These are phyloP conservation scores for Bruguiera hainesii DNA, from an alignment of 441 rosid species.

Conservation along the genomic window DNA sequence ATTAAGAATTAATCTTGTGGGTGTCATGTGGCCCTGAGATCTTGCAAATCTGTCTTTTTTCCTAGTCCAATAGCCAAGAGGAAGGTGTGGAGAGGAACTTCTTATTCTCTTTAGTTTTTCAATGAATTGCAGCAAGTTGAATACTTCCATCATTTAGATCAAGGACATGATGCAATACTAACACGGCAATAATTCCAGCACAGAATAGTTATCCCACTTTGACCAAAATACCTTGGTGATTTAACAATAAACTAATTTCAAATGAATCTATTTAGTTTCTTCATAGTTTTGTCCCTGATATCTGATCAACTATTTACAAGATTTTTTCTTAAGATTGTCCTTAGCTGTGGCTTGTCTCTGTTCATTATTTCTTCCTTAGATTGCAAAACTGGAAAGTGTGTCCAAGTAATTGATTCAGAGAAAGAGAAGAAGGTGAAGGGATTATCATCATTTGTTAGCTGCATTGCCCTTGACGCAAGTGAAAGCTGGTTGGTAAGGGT, in stretches of 20 bases:
- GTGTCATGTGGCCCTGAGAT: neutral
- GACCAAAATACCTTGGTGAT: neutral
- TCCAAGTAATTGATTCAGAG: conserved; percentile 53
- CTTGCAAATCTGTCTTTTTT: neutral
- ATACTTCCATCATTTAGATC: neutral
- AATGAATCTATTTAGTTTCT: neutral
- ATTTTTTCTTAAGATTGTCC: conserved; percentile 23
- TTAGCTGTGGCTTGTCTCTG: conserved; percentile 18
- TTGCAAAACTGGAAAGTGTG: conserved; percentile 86
- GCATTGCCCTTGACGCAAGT: conserved; percentile 87
- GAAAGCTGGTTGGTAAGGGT: conserved; percentile 98
- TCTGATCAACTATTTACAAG: conserved; percentile 1
- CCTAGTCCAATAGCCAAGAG: neutral
- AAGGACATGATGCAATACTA: neutral
- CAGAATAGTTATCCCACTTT: neutral
- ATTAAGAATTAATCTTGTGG: neutral
- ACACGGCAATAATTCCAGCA: neutral
- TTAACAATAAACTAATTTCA: neutral
- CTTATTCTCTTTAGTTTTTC: neutral
- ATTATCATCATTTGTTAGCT: conserved; percentile 45
- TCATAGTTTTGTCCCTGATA: neutral
- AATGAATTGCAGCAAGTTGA: neutral
- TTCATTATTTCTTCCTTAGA: conserved; percentile 42
- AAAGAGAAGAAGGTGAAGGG: conserved; percentile 46
- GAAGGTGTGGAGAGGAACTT: neutral